phyloP scores from a whole-genome alignment of 495 filamentous ascomycete species.

The Xylaria scruposa region DNA sequence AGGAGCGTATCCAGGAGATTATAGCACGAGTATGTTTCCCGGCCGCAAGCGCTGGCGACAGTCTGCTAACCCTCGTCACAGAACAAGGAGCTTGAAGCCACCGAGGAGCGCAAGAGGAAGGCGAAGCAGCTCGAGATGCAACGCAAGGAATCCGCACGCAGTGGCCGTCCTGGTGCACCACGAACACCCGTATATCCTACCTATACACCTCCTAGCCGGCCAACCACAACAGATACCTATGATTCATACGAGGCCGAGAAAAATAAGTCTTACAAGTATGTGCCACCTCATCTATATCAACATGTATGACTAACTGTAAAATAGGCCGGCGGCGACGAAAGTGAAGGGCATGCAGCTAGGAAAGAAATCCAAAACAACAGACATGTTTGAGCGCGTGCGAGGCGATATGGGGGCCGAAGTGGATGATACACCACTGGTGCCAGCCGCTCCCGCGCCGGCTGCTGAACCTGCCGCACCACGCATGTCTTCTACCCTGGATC shows the following conservation, averaged over 20 bases:
- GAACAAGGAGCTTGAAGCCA: slow-evolving; percentile 99
- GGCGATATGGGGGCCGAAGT: slow-evolving; percentile 82
- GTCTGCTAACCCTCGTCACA: slow-evolving; percentile 50
- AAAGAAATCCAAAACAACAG: slow-evolving; percentile 95
- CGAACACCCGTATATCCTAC: slow-evolving; percentile 84
- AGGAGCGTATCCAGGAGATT: slow-evolving; percentile 97
- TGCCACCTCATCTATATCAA: background rate
- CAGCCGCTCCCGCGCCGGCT: slow-evolving; percentile 64
- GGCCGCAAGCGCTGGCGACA: background rate
- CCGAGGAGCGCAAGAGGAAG: slow-evolving; percentile 95
- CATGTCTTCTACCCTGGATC: slow-evolving; percentile 69
- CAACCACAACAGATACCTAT: slow-evolving; percentile 78
- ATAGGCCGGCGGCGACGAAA: slow-evolving; percentile 67
- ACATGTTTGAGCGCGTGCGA: slow-evolving; percentile 95
- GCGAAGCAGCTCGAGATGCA: slow-evolving; percentile 98
- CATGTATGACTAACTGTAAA: slow-evolving; percentile 32
- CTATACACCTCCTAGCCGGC: slow-evolving; percentile 81
- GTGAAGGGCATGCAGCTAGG: slow-evolving; percentile 98
- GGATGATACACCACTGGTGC: slow-evolving; percentile 77
- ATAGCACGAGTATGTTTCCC: slow-evolving; percentile 76
- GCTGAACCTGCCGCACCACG: slow-evolving; percentile 65
- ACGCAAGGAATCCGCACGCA: slow-evolving; percentile 82
- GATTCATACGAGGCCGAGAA: slow-evolving; percentile 96
- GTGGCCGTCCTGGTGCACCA: slow-evolving; percentile 59
- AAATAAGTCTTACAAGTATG: slow-evolving; percentile 84